Conservation (phyloP, 805 yeast genomes). For the Starmerella powellii region DNA sequence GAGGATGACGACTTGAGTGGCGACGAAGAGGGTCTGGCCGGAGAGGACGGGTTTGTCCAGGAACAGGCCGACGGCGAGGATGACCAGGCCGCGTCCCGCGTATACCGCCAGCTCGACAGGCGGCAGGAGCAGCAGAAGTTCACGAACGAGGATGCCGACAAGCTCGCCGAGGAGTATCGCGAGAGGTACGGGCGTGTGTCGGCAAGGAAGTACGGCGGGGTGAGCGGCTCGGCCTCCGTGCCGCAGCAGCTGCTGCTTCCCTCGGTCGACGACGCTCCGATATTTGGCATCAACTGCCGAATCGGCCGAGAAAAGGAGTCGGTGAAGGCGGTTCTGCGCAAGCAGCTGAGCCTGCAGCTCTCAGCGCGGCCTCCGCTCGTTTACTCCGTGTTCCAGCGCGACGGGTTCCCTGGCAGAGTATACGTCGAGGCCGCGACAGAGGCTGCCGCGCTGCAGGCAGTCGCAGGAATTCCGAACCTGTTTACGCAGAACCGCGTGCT, state of each 20-base stretch:
- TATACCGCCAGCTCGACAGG: constrained; percentile 83
- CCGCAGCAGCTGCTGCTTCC: constrained; percentile 91
- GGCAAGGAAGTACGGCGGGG: constrained; percentile 60
- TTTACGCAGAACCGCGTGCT: constrained; percentile 61
- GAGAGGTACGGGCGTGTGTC: constrained; percentile 85
- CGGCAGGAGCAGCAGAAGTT: constrained; percentile 49
- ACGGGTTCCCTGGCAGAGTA: constrained; percentile 79
- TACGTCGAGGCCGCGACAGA: constrained; percentile 90
- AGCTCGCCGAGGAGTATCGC: constrained; percentile 79
- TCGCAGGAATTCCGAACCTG: constrained; percentile 80
- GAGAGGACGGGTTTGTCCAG: constrained; percentile 48
- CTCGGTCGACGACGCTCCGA: constrained; percentile 89
- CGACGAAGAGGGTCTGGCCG: constrained; percentile 83
- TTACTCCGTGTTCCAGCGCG: constrained; percentile 84
- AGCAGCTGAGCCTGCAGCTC: constrained; percentile 64
- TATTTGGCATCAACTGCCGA: constrained; percentile 90
- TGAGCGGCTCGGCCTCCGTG: constrained; percentile 62
- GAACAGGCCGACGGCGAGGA: constrained; percentile 48
- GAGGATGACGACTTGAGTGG: constrained; percentile 91
- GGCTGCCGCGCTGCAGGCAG: constrained; percentile 79
- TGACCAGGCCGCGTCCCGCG: constrained; percentile 41
- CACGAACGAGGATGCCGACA: constrained; percentile 90
- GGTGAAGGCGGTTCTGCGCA: constrained; percentile 71
- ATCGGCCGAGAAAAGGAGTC: constrained; percentile 88
- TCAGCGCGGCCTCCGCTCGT: constrained; percentile 73